Conservation (phyloP, 768 basidiomycete species). For the Leccinum uliginosum region DNA sequence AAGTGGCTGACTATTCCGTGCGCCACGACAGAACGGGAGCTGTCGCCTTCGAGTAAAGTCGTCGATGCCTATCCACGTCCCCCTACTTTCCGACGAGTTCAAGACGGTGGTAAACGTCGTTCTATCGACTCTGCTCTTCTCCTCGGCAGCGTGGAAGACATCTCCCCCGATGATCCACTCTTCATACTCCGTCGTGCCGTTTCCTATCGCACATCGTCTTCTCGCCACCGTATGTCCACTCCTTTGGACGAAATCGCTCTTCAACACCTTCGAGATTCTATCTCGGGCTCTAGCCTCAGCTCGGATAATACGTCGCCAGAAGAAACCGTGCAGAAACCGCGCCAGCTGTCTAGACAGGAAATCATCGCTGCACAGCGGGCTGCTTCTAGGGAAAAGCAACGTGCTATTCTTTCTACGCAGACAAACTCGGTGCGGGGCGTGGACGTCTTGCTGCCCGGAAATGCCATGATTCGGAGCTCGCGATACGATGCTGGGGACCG, state of each 20-base stretch:
- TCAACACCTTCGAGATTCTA: conserved; percentile 63
- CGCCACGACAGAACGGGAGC: conserved; percentile 58
- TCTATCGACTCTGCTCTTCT: conserved; percentile 79
- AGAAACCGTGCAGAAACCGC: conserved; percentile 32
- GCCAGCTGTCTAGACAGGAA: conserved; percentile 65
- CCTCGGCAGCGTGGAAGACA: conserved; percentile 67
- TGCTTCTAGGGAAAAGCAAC: conserved; percentile 78
- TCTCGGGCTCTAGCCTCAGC: conserved; percentile 51
- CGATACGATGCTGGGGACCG: conserved; percentile 64
- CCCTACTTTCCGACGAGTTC: conserved; percentile 61
- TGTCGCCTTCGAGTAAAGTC: conserved; percentile 76
- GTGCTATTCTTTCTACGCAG: conserved; percentile 81
- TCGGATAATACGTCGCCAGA: conserved; percentile 40
- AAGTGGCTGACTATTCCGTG: conserved; percentile 8
- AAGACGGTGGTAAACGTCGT: conserved; percentile 67
- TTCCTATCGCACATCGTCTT: conserved; percentile 65
- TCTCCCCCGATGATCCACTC: conserved; percentile 77
- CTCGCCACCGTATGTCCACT: conserved; percentile 67
- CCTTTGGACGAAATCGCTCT: conserved; percentile 83
- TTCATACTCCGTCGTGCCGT: conserved; percentile 86
- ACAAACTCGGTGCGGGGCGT: conserved; percentile 82
- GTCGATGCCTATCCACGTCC: conserved; percentile 79
- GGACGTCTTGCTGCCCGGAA: conserved; percentile 83
- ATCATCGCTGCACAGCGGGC: conserved; percentile 93
- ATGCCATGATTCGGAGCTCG: conserved; percentile 80